Percentiles rank a stretch among this genome's conserved stretches.
phyloP scores from a whole-genome alignment of 495 filamentous ascomycete species.

The Aspergillus kassunensis region DNA sequence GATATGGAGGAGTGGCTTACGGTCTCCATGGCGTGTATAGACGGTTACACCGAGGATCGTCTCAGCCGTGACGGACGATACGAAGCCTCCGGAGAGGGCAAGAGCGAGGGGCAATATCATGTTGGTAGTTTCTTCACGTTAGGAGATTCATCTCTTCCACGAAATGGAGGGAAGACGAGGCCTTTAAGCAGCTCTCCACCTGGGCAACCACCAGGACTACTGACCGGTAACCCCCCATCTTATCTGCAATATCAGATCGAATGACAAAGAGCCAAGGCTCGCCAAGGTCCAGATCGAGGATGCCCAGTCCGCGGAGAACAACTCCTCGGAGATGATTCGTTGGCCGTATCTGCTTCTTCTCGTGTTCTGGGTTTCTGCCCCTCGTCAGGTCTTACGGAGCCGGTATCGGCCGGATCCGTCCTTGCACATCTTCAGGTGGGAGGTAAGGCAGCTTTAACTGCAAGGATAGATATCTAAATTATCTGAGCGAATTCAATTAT shows the following conservation, averaged over 20 bases:
- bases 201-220: neutral
- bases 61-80: constrained; percentile 18
- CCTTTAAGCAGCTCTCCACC: neutral
- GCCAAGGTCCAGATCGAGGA: neutral
- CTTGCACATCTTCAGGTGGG: no score
- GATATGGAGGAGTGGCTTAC: constrained; percentile 16
- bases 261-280: neutral
- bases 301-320: neutral
- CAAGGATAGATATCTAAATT: no score
- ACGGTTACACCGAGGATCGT: constrained; percentile 53
- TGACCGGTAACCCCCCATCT: neutral
- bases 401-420: no score
- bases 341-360: neutral
- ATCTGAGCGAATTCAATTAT: no score
- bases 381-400: no score
- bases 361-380: neutral
- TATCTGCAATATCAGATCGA: neutral
- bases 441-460: no score
- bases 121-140: neutral
- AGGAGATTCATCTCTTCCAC: no score
- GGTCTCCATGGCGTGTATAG: constrained; percentile 54
- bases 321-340: neutral
- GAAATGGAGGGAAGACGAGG: no score
- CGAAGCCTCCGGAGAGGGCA: neutral
- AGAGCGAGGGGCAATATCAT: neutral